phyloP scores from a whole-genome alignment of 1,139 yeast species.

The Suhomyces kunorum region DNA sequence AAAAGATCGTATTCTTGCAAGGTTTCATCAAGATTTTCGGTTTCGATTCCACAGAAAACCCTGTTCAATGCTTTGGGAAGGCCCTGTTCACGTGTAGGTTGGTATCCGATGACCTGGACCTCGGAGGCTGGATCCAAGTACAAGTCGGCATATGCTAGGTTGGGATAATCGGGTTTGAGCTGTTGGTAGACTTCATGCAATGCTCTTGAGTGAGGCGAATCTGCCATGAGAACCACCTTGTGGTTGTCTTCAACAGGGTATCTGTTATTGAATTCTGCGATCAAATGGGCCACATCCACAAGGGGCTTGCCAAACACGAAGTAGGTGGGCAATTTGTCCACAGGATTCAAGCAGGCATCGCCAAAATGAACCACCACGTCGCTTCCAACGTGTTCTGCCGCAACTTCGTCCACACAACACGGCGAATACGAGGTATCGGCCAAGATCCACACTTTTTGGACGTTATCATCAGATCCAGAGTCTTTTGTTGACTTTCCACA shows the following conservation, averaged over 20 bases:
- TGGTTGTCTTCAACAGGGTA: conserved; percentile 30
- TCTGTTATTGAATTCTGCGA: conserved; percentile 37
- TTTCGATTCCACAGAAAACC: conserved; percentile 22
- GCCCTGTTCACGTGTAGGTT: conserved; percentile 18
- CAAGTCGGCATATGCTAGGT: conserved; percentile 54
- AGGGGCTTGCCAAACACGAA: conserved; percentile 75
- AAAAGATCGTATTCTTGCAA: conserved; percentile 54
- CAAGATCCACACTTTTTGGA: conserved; percentile 60
- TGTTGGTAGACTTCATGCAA: conserved; percentile 34
- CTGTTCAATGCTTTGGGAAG: conserved; percentile 26
- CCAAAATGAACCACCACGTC: conserved; percentile 92
- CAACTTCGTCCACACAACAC: conserved; percentile 96
- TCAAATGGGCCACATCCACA: conserved; percentile 37
- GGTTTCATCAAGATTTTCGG: conserved; percentile 18
- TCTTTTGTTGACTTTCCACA: neutral
- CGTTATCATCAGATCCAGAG: neutral
- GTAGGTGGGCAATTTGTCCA: conserved; percentile 67
- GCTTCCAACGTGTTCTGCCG: conserved; percentile 88
- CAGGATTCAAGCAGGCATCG: conserved; percentile 86
- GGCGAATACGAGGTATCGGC: conserved; percentile 97
- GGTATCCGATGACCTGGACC: conserved; percentile 47
- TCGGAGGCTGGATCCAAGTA: conserved; percentile 29
- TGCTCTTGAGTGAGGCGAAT: conserved; percentile 57
- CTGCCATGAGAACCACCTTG: conserved; percentile 64
- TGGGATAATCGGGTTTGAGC: conserved; percentile 39